A percentile compares a stretch with the other conserved stretches of the same genome.
These are phyloP conservation scores for Knoxdaviesia proteae DNA, from an alignment of 2,329 filamentous ascomycete genomes.

Conservation along the genomic window DNA sequence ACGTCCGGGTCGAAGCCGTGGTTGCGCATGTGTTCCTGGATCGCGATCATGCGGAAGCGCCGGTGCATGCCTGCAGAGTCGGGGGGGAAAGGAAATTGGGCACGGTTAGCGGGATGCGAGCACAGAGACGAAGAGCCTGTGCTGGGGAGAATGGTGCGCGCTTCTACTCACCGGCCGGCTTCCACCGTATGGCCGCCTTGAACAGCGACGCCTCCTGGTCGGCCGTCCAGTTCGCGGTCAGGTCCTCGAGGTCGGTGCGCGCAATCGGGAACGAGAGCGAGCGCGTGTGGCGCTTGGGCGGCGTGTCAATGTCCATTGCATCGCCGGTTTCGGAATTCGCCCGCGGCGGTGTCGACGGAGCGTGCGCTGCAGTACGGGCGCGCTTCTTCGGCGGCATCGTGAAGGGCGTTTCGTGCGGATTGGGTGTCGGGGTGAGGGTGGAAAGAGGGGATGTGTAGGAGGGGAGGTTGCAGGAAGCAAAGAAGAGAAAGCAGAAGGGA, in stretches of 20 bases:
- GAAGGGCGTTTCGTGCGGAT: slow-evolving; percentile 4
- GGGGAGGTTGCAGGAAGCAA: neutral
- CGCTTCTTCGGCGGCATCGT: slow-evolving; percentile 48
- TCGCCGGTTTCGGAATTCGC: slow-evolving; percentile 30
- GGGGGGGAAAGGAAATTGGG: neutral
- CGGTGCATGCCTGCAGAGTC: slow-evolving; percentile 56
- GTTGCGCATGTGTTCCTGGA: slow-evolving; percentile 59
- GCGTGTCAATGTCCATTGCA: slow-evolving; percentile 36
- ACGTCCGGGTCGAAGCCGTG: slow-evolving; percentile 56
- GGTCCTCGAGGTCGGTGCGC: slow-evolving; percentile 26
- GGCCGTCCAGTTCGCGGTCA: slow-evolving; percentile 52
- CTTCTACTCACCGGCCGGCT: slow-evolving; percentile 55
- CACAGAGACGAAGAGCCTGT: neutral
- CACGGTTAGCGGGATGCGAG: neutral
- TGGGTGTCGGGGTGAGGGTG: neutral
- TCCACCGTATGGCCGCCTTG: slow-evolving; percentile 84
- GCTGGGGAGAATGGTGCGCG: neutral
- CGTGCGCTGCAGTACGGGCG: too few relatives aligned
- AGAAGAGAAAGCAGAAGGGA: neutral
- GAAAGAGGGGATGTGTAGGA: too few relatives aligned
- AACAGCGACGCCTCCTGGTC: slow-evolving; percentile 86
- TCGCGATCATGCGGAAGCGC: slow-evolving; percentile 78
- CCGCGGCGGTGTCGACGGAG: slow-evolving; percentile 28
- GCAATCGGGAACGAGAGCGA: slow-evolving; percentile 2
- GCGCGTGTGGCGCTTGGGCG: neutral